Conservation (phyloP, 768 basidiomycete species). For the Pleurotus citrinopileatus region DNA sequence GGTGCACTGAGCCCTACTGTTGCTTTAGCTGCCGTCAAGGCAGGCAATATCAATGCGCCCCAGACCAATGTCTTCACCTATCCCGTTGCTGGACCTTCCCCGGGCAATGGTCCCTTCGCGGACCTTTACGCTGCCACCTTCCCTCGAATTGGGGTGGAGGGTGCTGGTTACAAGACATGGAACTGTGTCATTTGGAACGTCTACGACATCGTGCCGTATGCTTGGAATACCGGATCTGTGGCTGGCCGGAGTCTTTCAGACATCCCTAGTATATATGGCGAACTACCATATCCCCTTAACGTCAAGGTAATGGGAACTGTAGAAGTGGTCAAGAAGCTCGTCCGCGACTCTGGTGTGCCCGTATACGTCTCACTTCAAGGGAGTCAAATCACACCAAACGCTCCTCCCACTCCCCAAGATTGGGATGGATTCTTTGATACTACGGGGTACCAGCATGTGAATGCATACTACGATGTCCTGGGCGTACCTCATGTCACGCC, state of each 20-base stretch:
- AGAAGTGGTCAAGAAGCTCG: too few species aligned
- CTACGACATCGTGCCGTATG: constrained; percentile 5
- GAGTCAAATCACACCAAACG: not conserved
- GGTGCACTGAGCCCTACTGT: not conserved
- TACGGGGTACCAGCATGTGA: too few species aligned
- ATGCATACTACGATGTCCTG: too few species aligned
- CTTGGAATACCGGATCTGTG: not conserved
- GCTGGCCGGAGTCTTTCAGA: not conserved
- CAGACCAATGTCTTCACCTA: not conserved
- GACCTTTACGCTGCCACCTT: not conserved
- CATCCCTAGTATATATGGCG: not conserved
- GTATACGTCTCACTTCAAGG: not conserved
- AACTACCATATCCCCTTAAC: not conserved
- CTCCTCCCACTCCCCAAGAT: not conserved
- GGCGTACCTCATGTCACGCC: too few species aligned
- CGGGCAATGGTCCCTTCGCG: not conserved
- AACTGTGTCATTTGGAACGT: constrained; percentile 1
- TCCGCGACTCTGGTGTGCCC: not conserved
- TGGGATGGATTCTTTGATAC: not conserved
- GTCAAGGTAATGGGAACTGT: not conserved
- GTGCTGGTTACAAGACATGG: not conserved
- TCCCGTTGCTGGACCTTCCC: not conserved
- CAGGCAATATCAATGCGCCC: not conserved
- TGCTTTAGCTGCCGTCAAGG: not conserved
- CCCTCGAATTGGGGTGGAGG: not conserved